Evolutionary conservation across 768 basidiomycete species (phyloP).

Genomic region (Tylopilus intermedius): DNA sequence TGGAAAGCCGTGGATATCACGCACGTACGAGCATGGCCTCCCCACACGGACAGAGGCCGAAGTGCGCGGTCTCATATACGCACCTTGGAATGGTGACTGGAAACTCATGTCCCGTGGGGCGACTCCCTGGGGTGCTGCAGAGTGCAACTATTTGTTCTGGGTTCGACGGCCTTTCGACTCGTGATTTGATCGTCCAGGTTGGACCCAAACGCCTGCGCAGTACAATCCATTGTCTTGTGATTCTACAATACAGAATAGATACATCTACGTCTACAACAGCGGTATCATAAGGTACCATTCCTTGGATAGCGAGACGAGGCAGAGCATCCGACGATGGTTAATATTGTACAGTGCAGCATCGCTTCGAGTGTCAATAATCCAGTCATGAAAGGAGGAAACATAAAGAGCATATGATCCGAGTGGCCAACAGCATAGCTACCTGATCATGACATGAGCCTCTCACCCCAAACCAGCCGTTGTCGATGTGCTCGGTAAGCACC

Average conservation of each 20-base stretch:
- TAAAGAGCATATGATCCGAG: not conserved
- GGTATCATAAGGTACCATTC: not conserved
- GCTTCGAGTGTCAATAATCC: not conserved
- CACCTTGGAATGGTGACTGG: constrained; percentile 70
- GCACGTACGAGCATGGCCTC: constrained; percentile 39
- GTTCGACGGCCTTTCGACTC: constrained; percentile 56
- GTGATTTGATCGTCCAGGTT: not conserved
- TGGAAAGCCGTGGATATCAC: constrained; percentile 56
- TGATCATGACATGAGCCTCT: constrained; percentile 63
- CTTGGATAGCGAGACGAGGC: not conserved
- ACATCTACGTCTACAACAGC: constrained; percentile 9
- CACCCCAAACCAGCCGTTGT: constrained; percentile 75
- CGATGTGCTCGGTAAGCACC: constrained; percentile 73
- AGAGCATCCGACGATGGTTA: not conserved
- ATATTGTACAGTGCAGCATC: not conserved
- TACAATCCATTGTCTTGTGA: not conserved
- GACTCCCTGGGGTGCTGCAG: constrained; percentile 41
- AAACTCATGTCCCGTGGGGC: constrained; percentile 56
- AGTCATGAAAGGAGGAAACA: not conserved
- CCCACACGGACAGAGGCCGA: constrained; percentile 69
- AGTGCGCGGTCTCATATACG: constrained; percentile 71
- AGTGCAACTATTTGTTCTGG: constrained; percentile 85
- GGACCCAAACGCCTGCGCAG: not conserved
- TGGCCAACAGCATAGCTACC: not conserved
- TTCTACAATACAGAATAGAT: constrained; percentile 17